Base-by-base conservation (phyloP, 768 basidiomycete genomes). In the Agaricus bisporus region DNA sequence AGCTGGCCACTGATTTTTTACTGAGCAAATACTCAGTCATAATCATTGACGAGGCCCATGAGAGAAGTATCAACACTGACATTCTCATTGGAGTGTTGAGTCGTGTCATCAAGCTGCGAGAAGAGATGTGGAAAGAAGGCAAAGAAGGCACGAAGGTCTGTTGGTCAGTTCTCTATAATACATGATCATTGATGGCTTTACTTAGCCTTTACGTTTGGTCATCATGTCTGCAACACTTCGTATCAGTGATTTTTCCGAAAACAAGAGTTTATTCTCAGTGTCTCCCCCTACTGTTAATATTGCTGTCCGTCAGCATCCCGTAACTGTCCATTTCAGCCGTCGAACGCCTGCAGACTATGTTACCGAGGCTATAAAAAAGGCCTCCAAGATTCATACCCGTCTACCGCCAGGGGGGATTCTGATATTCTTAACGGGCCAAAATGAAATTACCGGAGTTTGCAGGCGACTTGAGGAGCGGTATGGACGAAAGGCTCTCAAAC, bases 181-280 rank as follows among this genome's bases (percentile, higher is more conserved):
- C 45, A 12, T 52, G 12, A 37, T 49, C 17, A 37, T 55, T 15
- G 22, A 14, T 14, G 22, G 18, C 55, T 39, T 54, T 5, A 51
- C 59, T 7, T 60, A 90, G 85, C 95, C 95, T 10, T 68, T 99
- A 14, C 85, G 97, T 17, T 75, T 99, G 48, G 81, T 98, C 56
- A 97, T 99, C 69, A 99, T 99, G 97, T 99, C 97, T 12, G 97
- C 97, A 3, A 98, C 97, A 0, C 80, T 98, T 5, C 90, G 94
- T 22, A 86, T 98, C 45, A 82, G 83, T 57, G 97, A 98, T 68
- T 98, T 99, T 60, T 82, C 88, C 1, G 83, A 88, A 56, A 98
- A 98, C 67, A 80, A 69, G 54, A 80, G 81, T 0, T 74, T 99
- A 1, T 99, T 99, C 69, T 57, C 83, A 0, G 73, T 75, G 1